These are phyloP conservation scores for Hawksworthiomyces lignivorus DNA, from an alignment of 2,329 filamentous ascomycete species.

Conservation along the genomic window DNA sequence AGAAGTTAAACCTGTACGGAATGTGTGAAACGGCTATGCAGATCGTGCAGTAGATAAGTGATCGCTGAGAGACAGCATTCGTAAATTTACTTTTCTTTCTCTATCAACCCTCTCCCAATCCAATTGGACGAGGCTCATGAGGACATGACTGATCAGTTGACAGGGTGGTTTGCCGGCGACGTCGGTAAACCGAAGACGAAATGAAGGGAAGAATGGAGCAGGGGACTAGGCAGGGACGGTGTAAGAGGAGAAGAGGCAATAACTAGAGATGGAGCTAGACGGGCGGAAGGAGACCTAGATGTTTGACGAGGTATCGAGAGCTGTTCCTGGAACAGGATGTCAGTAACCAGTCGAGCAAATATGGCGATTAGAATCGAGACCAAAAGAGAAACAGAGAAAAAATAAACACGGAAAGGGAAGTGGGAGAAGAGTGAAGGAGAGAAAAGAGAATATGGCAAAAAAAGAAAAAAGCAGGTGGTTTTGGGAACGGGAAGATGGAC, in stretches of 20 bases:
- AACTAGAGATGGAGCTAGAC: neutral
- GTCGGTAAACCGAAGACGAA: constrained; percentile 11
- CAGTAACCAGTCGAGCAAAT: too few species aligned
- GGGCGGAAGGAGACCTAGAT: neutral
- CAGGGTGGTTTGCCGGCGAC: constrained; percentile 7
- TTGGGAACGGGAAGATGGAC: constrained; percentile 11
- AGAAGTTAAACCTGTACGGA: neutral
- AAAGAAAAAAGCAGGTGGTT: neutral
- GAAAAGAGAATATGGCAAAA: neutral
- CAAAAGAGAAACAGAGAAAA: neutral
- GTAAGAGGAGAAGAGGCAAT: neutral
- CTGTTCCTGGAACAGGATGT: too few species aligned
- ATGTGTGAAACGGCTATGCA: too few species aligned
- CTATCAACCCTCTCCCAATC: constrained; percentile 23
- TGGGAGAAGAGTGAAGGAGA: neutral
- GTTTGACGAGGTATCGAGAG: too few species aligned
- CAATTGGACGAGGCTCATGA: constrained; percentile 22
- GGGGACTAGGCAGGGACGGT: neutral
- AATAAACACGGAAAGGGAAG: neutral
- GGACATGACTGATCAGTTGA: constrained; percentile 24
- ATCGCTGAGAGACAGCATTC: neutral
- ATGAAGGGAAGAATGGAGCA: neutral
- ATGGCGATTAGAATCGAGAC: neutral
- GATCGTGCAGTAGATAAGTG: neutral
- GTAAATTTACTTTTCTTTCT: constrained; percentile 1